phyloP scores from a whole-genome alignment of 2,329 filamentous ascomycete species.

The Fusarium albosuccineum region DNA sequence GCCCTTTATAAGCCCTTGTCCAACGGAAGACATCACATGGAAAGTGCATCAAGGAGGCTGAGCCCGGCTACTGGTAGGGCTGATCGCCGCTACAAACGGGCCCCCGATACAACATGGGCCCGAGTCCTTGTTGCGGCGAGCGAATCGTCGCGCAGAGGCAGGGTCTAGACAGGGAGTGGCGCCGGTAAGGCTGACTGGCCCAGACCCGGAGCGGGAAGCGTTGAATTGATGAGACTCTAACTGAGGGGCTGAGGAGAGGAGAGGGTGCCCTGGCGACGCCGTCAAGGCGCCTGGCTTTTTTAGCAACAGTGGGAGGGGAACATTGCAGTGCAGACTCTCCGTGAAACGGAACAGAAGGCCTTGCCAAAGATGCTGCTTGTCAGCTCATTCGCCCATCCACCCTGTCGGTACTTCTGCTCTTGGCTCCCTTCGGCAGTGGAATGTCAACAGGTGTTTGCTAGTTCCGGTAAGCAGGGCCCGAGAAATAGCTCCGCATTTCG shows the following conservation, averaged over 20 bases:
- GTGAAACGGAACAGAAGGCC: not conserved
- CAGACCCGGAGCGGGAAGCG: not conserved
- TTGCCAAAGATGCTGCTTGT: not conserved
- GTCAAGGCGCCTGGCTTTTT: not conserved
- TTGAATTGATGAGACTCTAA: not conserved
- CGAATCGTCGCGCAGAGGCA: too few species aligned
- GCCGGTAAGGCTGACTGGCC: conserved; percentile 8
- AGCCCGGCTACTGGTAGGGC: not conserved
- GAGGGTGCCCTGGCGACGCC: not conserved
- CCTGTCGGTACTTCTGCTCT: conserved; percentile 2
- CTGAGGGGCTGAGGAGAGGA: not conserved
- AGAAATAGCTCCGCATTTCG: not conserved
- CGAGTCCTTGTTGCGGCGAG: too few species aligned
- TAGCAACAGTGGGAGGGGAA: not conserved
- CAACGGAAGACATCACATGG: not conserved
- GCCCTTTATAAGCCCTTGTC: too few species aligned
- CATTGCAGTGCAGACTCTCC: too few species aligned
- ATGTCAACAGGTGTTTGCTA: not conserved
- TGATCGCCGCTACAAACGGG: conserved; percentile 3
- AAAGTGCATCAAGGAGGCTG: not conserved
- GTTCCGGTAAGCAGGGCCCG: not conserved
- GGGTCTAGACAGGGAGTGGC: not conserved
- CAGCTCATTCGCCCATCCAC: conserved; percentile 5
- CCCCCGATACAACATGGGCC: not conserved
- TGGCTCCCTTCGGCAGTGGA: not conserved